A percentile compares a stretch with the other conserved stretches of the same genome.
Evolutionary conservation across 176 grass and related monocot genomes (phyloP).

Genomic region (Puccinellia tenuiflora): DNA sequence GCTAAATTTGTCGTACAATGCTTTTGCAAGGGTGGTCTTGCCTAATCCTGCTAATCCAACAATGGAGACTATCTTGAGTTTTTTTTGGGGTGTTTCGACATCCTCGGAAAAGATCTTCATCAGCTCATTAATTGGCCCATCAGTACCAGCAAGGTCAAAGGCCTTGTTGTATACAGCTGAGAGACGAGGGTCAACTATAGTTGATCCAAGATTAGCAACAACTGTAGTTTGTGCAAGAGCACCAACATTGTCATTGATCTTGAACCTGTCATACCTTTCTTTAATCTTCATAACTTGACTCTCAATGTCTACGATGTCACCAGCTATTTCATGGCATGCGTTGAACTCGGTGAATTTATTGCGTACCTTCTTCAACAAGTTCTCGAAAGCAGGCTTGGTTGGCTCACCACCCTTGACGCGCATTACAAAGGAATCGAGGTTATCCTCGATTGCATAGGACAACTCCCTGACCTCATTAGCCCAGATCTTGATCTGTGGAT

Average conservation of each 20-base stretch:
- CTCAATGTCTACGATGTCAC: background rate
- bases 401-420: background rate
- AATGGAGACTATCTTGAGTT: background rate
- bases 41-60: background rate
- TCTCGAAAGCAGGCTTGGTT: background rate
- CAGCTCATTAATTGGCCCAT: background rate
- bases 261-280: background rate
- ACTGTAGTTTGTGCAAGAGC: too few relatives aligned
- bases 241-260: background rate
- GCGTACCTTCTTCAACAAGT: background rate
- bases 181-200: background rate
- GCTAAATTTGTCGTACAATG: too few relatives aligned
- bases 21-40: slow-evolving; percentile 11
- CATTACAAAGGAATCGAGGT: background rate
- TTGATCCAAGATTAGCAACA: too few relatives aligned
- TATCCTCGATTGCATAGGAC: background rate
- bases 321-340: background rate
- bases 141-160: background rate
- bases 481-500: background rate
- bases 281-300: background rate
- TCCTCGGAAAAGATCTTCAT: background rate
- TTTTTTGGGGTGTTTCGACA: background rate
- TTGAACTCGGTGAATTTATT: background rate
- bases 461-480: background rate
- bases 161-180: background rate